Evolutionary conservation across 805 yeast genomes (phyloP).

Genomic region (Schwanniomyces pseudopolymorphus): DNA sequence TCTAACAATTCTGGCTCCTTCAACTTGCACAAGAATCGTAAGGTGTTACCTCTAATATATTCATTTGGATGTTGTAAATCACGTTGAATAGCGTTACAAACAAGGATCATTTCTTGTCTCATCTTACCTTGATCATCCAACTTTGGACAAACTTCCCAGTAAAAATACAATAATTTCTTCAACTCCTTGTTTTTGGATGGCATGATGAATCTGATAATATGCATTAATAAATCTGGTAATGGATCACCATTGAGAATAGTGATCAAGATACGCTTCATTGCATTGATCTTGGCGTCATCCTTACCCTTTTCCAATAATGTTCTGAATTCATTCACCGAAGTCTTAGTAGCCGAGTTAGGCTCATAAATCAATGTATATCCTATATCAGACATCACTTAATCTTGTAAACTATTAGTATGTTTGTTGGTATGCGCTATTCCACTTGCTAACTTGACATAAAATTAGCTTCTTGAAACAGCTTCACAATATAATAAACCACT

Average conservation of each 20-base stretch:
- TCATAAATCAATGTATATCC: conserved; percentile 83
- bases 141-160: conserved; percentile 98
- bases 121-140: conserved; percentile 83
- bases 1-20: conserved; percentile 92
- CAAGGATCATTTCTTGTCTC: conserved; percentile 97
- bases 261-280: conserved; percentile 85
- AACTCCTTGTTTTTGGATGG: conserved; percentile 89
- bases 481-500: not conserved
- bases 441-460: not conserved
- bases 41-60: conserved; percentile 91
- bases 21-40: conserved; percentile 86
- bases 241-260: conserved; percentile 91
- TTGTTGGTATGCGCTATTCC: not conserved
- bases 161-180: conserved; percentile 88
- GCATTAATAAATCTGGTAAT: conserved; percentile 92
- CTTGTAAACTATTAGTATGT: conserved; percentile 1
- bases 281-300: conserved; percentile 82
- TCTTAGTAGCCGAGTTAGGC: conserved; percentile 63
- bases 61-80: conserved; percentile 98
- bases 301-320: conserved; percentile 81
- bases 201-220: conserved; percentile 94
- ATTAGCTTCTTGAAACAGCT: not conserved
- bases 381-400: conserved; percentile 16
- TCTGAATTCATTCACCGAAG: conserved; percentile 71
- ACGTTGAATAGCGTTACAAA: conserved; percentile 95